A percentile compares a stretch with the other conserved stretches of the same genome.
These are phyloP conservation scores for Chenopodium quinoa DNA, from an alignment of 148 eudicot species.

Conservation along the genomic window DNA sequence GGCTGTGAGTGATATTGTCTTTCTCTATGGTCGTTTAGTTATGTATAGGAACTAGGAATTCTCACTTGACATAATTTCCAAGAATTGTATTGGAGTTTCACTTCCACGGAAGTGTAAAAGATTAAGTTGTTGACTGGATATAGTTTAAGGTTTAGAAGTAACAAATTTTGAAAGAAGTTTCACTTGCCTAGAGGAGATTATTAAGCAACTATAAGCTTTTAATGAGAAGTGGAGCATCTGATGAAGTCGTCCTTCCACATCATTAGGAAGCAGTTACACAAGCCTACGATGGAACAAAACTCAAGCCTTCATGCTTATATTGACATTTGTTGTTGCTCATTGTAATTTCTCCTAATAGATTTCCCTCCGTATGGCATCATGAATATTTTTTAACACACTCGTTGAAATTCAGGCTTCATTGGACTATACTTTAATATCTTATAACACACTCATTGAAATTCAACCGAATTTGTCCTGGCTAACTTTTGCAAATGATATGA, in stretches of 20 bases:
- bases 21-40: background rate
- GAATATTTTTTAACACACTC: background rate
- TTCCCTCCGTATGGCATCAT: background rate
- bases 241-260: background rate
- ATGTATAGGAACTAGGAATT: background rate
- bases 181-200: background rate
- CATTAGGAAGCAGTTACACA: background rate
- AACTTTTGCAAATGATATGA: background rate
- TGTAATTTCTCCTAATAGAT: too few species aligned
- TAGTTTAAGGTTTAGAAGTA: background rate
- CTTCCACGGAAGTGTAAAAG: background rate
- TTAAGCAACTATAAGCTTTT: background rate
- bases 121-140: background rate
- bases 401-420: background rate
- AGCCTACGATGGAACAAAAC: background rate
- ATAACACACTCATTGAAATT: too few species aligned
- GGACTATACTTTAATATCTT: background rate
- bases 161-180: background rate
- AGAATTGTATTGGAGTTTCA: background rate
- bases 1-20: background rate
- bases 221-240: background rate
- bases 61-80: background rate
- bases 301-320: background rate
- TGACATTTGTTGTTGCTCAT: background rate
- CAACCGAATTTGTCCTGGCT: background rate